phyloP scores from a whole-genome alignment of 1,284 basidiomycete species.

The Porodaedalea pini region DNA sequence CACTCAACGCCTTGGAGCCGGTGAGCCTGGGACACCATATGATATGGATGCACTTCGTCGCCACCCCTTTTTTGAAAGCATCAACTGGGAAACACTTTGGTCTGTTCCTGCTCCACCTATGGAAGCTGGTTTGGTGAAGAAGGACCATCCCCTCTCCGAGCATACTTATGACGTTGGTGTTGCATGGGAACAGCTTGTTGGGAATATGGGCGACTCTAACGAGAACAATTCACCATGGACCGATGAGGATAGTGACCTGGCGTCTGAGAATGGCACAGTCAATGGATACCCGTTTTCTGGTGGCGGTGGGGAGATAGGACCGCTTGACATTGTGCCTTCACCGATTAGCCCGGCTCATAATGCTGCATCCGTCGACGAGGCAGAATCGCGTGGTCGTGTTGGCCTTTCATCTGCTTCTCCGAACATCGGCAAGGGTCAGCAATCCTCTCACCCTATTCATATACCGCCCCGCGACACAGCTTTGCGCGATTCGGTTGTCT shows the following conservation, averaged over 20 bases:
- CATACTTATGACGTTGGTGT: constrained; percentile 45
- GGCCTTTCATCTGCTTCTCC: constrained; percentile 6
- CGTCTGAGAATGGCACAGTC: not conserved
- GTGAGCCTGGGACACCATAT: constrained; percentile 42
- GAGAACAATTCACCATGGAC: constrained; percentile 36
- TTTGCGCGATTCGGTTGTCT: constrained; percentile 6
- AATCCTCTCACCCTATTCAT: constrained; percentile 27
- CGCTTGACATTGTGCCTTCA: constrained; percentile 25
- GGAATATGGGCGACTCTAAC: constrained; percentile 29
- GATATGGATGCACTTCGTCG: constrained; percentile 59
- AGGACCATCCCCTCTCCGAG: constrained; percentile 36
- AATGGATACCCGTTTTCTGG: constrained; percentile 18
- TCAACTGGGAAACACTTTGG: constrained; percentile 79
- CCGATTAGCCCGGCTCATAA: not conserved
- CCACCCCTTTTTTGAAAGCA: constrained; percentile 72
- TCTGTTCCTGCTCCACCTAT: constrained; percentile 51
- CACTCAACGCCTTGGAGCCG: constrained; percentile 62
- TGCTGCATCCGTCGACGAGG: not conserved
- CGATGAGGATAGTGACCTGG: constrained; percentile 22
- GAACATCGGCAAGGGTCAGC: not conserved
- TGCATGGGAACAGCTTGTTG: constrained; percentile 51
- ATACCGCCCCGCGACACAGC: constrained; percentile 27
- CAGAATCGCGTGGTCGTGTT: constrained; percentile 13
- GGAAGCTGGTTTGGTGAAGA: constrained; percentile 52
- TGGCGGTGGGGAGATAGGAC: constrained; percentile 30